These are phyloP conservation scores for Kwoniella sp. DNA, from an alignment of 768 basidiomycete genomes.

Conservation along the genomic window DNA sequence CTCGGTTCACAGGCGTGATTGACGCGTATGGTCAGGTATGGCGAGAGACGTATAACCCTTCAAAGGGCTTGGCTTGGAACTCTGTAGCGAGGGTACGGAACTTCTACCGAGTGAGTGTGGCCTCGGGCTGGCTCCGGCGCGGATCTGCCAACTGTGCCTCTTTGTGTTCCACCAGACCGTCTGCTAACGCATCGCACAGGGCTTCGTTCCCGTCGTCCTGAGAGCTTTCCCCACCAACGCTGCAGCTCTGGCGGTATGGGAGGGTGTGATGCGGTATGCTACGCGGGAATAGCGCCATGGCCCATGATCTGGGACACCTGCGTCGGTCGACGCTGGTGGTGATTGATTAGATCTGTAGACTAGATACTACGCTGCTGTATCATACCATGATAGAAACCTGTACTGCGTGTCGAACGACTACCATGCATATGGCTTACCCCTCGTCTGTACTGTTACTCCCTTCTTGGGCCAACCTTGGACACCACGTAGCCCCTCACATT, in stretches of 20 bases:
- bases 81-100: conserved; percentile 32
- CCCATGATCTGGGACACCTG: too few relatives aligned
- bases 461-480: conserved; percentile 42
- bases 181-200: conserved; percentile 55
- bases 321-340: too few relatives aligned
- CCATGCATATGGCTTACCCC: too few relatives aligned
- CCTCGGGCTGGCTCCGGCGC: too few relatives aligned
- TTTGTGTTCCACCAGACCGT: too few relatives aligned
- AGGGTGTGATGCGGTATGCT: conserved; percentile 67
- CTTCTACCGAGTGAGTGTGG: conserved; percentile 44
- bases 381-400: too few relatives aligned
- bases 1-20: conserved; percentile 55
- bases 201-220: conserved; percentile 63
- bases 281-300: too few relatives aligned
- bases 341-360: too few relatives aligned
- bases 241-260: conserved; percentile 72
- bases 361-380: too few relatives aligned
- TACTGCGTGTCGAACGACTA: too few relatives aligned
- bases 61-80: conserved; percentile 35
- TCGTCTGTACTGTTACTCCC: conserved; percentile 26
- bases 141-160: too few relatives aligned
- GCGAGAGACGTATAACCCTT: conserved; percentile 54
- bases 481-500: conserved; percentile 69
- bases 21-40: conserved; percentile 58
- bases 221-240: conserved; percentile 77